Conservation (phyloP, 768 basidiomycete species). For the Daedalea quercina region DNA sequence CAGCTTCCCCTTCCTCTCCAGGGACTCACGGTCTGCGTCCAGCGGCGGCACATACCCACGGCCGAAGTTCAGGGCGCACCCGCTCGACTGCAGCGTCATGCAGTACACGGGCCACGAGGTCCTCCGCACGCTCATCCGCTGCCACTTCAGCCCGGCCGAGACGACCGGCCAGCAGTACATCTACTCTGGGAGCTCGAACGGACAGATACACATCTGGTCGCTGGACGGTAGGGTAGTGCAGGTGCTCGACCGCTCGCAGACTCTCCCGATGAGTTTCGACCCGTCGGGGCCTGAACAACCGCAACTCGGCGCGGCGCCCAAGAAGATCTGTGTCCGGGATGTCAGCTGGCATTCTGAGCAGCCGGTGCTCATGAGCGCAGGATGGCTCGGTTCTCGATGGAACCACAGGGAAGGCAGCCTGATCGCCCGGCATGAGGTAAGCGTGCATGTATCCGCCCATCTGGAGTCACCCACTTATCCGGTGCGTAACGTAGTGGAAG, state of each 20-base stretch:
- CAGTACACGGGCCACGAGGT: conserved; percentile 90
- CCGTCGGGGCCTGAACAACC: conserved; percentile 58
- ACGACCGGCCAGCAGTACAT: conserved; percentile 92
- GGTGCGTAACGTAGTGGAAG: conserved; percentile 53
- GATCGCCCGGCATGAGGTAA: conserved; percentile 77
- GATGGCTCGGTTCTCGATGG: conserved; percentile 59
- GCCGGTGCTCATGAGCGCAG: conserved; percentile 88
- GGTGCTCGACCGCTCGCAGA: conserved; percentile 73
- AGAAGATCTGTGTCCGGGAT: conserved; percentile 71
- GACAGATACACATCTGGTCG: conserved; percentile 88
- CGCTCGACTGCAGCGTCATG: conserved; percentile 91
- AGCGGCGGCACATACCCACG: conserved; percentile 65
- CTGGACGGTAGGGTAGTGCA: conserved; percentile 84
- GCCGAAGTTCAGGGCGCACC: conserved; percentile 60
- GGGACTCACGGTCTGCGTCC: neutral
- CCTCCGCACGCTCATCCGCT: conserved; percentile 86
- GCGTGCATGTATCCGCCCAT: neutral
- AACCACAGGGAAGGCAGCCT: conserved; percentile 50
- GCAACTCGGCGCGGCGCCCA: conserved; percentile 20
- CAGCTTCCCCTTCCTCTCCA: conserved; percentile 13
- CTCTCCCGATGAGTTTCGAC: conserved; percentile 63
- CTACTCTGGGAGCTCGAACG: conserved; percentile 89
- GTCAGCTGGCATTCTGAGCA: conserved; percentile 94
- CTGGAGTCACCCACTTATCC: neutral
- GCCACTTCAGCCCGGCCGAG: conserved; percentile 90